phyloP scores from a whole-genome alignment of 2,329 filamentous ascomycete genomes.

The Metarhizium sp. region DNA sequence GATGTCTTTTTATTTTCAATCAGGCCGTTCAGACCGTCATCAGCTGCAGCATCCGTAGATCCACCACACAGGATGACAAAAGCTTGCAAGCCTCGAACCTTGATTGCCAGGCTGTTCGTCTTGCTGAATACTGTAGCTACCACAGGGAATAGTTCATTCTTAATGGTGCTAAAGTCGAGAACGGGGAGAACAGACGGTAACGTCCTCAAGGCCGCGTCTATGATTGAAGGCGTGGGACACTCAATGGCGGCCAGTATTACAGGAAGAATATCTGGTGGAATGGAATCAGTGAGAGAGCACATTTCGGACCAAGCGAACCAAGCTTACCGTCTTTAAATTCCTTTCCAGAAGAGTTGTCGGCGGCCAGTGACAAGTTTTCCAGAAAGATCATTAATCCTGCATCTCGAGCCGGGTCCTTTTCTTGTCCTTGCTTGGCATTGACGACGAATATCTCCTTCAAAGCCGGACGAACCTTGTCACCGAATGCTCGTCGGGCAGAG shows the following conservation, averaged over 20 bases:
- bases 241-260: constrained; percentile 78
- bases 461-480: constrained; percentile 75
- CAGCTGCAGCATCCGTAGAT: constrained; percentile 37
- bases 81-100: constrained; percentile 83
- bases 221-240: constrained; percentile 78
- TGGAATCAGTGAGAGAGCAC: not conserved
- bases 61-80: constrained; percentile 87
- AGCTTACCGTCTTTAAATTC: constrained; percentile 69
- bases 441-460: constrained; percentile 75
- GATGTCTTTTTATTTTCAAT: constrained; percentile 46
- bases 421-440: constrained; percentile 46
- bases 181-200: constrained; percentile 75
- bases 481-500: constrained; percentile 67
- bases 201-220: constrained; percentile 74
- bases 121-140: constrained; percentile 85
- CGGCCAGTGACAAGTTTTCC: constrained; percentile 68
- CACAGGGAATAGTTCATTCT: constrained; percentile 91
- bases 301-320: constrained; percentile 36
- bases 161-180: constrained; percentile 92
- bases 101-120: constrained; percentile 89
- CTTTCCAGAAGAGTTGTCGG: constrained; percentile 75
- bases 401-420: constrained; percentile 76
- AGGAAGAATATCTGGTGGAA: constrained; percentile 65
- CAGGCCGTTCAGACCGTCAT: constrained; percentile 64
- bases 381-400: constrained; percentile 86